Base-by-base conservation (phyloP, 2,329 filamentous ascomycete genomes). In the Teratosphaeria destructans region DNA sequence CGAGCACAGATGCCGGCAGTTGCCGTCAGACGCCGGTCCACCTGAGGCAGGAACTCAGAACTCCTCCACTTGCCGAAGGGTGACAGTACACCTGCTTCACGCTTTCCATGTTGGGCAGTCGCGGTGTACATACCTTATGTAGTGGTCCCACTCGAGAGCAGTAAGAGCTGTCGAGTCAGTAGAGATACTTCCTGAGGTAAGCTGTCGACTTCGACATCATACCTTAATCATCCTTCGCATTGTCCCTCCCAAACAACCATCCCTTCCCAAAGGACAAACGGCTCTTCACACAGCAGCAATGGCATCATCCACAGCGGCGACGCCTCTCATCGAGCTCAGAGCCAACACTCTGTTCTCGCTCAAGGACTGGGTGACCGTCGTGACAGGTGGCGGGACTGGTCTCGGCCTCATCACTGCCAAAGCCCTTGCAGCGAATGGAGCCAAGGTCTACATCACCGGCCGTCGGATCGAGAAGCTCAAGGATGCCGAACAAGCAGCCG, bases 321-420 rank as follows among this genome's bases (percentile, higher is more conserved):
- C 43, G n/a, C 43, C 53, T 32, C 62, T 71, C 58, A 62, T 57
- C 16, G 60, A 64, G 23, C 64, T 70, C 37, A 62, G 59, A 34
- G 65, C 66, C 26, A 52, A 59, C 35, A 62, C 61, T 10, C 71
- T 76, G 54, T 76, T 77, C 67, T 71, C 73, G 59, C 69, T 75
- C 63, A 73, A 71, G 64, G 70, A 68, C 59, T 74, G 72, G 66
- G 67, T 73, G 57, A 73, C 76, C 47, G 71, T 79, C 47, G 72
- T 79, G 16, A 79, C 77, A 12, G 77, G 67, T 39, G 77, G 77
- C 35, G 76, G 77, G 12, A 76, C 73, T 3, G 78, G 78, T 7
- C 72, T 79, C 27, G 78, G 77, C 11, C 71, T 78, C 63, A 78
- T 80, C 70, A 78, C 77, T 19, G 74, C 78, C 5, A 74, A 77